Evolutionary conservation across 495 filamentous ascomycete genomes (phyloP).

Genomic region (Lophiostoma macrostomum): DNA sequence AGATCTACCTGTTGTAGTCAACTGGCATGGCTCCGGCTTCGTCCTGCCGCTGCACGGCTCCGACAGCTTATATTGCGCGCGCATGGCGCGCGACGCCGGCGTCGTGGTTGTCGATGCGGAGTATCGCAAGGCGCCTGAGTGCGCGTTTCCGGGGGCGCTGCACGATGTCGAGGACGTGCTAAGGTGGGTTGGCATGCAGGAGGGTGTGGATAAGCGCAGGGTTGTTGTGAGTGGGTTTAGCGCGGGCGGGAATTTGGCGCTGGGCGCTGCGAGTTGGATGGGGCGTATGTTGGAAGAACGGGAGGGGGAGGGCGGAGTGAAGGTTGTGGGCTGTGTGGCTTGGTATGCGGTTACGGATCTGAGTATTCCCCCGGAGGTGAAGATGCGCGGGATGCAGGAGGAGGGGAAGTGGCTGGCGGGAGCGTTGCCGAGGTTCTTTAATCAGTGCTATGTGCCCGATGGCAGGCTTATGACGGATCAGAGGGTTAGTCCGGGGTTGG

Average conservation of each 20-base stretch:
- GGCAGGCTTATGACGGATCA: conserved; percentile 39
- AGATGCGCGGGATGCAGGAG: neutral
- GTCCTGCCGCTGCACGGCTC: conserved; percentile 37
- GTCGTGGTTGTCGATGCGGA: conserved; percentile 41
- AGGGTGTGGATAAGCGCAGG: conserved; percentile 32
- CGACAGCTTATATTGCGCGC: conserved; percentile 39
- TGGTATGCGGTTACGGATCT: conserved; percentile 7
- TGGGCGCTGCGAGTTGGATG: conserved; percentile 34
- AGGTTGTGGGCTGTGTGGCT: neutral
- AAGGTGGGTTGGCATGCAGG: conserved; percentile 40
- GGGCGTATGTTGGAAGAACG: neutral
- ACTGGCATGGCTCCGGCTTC: conserved; percentile 46
- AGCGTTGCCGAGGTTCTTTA: neutral
- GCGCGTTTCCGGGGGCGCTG: conserved; percentile 42
- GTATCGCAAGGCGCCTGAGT: conserved; percentile 42
- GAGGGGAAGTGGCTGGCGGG: too few relatives aligned
- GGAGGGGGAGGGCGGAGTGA: neutral
- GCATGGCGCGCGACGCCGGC: conserved; percentile 31
- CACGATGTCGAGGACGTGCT: conserved; percentile 45
- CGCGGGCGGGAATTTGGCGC: conserved; percentile 77
- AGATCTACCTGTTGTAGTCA: conserved; percentile 39
- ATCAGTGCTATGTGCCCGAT: conserved; percentile 2
- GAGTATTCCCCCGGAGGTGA: neutral
- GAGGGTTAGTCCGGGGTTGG: conserved; percentile 48
- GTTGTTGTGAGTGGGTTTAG: conserved; percentile 80